Base-by-base conservation (phyloP, 345 rosid species). In the Brassica nigra region DNA sequence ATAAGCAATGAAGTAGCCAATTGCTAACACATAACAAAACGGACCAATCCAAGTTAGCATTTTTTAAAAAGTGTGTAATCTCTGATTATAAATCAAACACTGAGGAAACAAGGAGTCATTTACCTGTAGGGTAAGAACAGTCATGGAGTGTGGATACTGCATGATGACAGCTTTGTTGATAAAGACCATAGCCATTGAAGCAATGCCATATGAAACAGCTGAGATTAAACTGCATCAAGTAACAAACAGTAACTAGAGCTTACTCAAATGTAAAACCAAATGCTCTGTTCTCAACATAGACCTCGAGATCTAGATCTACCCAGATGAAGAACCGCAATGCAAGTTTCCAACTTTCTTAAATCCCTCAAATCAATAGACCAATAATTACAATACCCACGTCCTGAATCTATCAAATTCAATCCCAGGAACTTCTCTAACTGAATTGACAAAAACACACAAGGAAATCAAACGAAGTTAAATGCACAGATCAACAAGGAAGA, bases 121-220 rank as follows among this genome's bases (percentile, higher is more conserved):
- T 83, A 95, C 99, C 97, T 95, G 99, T 4, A 93, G 36, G 2
- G 92, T 85, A 67, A 95, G 98, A 81, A 95, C 84, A 65, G 98
- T 91, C 99, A 95, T 91, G 0, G 97, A 93, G 63, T 91, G 73
- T 7, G 89, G 74, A 80, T 90, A 95, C 81, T 91, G 94, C 98
- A 95, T 93, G 34, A 95, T 68, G 66, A 93, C 88, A 34, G 97
- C 97, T 83, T 93, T 95, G 61, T 95, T 95, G 85, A 95, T 93
- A 75, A 95, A 95, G 66, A 93, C 99, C 99, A 95, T 95, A 3
- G 97, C 96, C 99, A 95, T 95, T 0, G 98, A 95, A 82, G 94
- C 90, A 82, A 88, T 58, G 66, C 98, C 99, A 89, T 95, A 95
- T 2, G 98, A 90, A 71, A 93, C 69, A 8, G 99, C 98, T 57